These are phyloP conservation scores for Dioscorea zingiberensis DNA, from an alignment of 106 monocot species.

Conservation along the genomic window DNA sequence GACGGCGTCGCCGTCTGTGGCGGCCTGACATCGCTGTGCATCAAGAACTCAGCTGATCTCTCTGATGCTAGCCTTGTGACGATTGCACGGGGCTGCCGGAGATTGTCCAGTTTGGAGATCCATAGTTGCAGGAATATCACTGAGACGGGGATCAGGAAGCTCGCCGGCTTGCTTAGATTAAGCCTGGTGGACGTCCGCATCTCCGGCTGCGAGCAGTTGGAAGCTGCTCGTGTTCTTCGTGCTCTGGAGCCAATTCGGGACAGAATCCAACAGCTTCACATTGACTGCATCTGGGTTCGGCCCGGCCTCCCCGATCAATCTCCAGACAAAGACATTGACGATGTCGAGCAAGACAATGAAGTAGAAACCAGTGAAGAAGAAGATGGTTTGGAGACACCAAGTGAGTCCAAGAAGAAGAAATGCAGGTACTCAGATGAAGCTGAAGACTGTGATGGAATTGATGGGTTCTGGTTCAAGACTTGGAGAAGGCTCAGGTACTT, in stretches of 20 bases:
- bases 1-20: conserved; percentile 85
- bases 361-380: neutral
- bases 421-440: conserved; percentile 17
- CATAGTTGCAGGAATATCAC: conserved; percentile 54
- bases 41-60: conserved; percentile 67
- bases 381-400: neutral
- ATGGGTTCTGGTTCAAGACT: conserved; percentile 28
- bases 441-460: no score
- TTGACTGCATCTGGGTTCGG: conserved; percentile 60
- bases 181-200: conserved; percentile 69
- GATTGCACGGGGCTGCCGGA: conserved; percentile 70
- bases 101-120: conserved; percentile 54
- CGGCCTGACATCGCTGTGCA: conserved; percentile 40
- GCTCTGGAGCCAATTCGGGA: conserved; percentile 65
- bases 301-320: neutral
- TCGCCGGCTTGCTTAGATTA: conserved; percentile 38
- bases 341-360: neutral
- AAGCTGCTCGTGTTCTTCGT: conserved; percentile 25
- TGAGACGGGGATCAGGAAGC: conserved; percentile 42
- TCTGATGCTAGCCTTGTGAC: conserved; percentile 53
- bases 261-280: conserved; percentile 58
- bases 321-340: neutral
- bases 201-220: conserved; percentile 47
- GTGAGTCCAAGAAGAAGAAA: conserved; percentile 26
- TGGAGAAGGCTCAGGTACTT: conserved; percentile 54